A percentile compares a stretch with the other conserved stretches of the same genome.
Conservation (phyloP, 148 eudicot genomes). For the Polygonum aviculare region DNA sequence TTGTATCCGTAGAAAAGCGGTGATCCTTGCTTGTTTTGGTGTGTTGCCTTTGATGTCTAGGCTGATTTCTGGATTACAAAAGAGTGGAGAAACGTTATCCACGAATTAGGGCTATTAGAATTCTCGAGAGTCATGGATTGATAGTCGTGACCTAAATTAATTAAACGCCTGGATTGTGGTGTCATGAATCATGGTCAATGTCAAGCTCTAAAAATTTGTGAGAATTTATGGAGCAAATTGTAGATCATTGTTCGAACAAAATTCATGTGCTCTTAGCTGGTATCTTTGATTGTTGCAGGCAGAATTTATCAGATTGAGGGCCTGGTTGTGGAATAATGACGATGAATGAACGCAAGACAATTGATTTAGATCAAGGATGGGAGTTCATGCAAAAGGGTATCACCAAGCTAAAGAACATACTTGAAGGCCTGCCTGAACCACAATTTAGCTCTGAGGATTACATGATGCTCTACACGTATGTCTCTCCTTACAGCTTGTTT, state of each 20-base stretch:
- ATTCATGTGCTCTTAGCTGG: not conserved
- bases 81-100: not conserved
- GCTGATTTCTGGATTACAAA: not conserved
- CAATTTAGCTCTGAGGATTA: constrained; percentile 27
- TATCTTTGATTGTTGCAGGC: not conserved
- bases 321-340: constrained; percentile 11
- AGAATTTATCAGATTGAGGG: not conserved
- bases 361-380: constrained; percentile 29
- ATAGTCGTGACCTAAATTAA: not conserved
- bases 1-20: not conserved
- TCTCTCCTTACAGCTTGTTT: not conserved
- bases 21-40: not conserved
- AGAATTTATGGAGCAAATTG: not conserved
- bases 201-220: not conserved
- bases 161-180: not conserved
- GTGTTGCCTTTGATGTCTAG: not conserved
- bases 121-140: not conserved
- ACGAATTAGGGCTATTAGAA: not conserved
- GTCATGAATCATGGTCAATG: not conserved
- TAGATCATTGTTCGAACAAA: not conserved
- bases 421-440: constrained; percentile 29
- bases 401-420: constrained; percentile 26
- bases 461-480: constrained; percentile 32
- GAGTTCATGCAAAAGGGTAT: constrained; percentile 28
- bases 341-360: constrained; percentile 14